These are phyloP conservation scores for Amaranthus hypochondriacus DNA, from an alignment of 148 eudicot species.

Conservation along the genomic window DNA sequence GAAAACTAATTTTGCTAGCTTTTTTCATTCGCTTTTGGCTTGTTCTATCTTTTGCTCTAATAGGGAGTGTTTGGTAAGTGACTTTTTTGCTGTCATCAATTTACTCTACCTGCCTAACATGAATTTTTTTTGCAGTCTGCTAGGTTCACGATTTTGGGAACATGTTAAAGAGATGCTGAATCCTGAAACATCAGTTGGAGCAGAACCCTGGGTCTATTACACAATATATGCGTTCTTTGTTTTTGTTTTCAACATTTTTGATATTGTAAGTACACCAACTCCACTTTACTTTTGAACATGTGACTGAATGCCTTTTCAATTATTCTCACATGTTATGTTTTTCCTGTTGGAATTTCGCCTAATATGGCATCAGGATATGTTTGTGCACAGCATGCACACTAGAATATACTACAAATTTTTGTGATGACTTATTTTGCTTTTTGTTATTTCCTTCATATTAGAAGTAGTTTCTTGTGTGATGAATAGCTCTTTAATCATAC, in stretches of 20 bases:
- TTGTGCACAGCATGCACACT: not conserved
- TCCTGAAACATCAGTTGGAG: conserved; percentile 77
- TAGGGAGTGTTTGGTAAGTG: not conserved
- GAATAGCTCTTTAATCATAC: not conserved
- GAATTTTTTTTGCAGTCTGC: conserved; percentile 53
- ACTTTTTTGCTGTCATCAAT: not conserved
- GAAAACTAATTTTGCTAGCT: not conserved
- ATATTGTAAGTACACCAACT: conserved; percentile 66
- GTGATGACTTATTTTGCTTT: not conserved
- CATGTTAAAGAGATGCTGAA: conserved; percentile 68
- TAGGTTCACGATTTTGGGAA: conserved; percentile 73
- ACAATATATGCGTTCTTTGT: conserved; percentile 87
- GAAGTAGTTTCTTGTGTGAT: not conserved
- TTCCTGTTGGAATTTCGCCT: not conserved
- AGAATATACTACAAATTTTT: not conserved
- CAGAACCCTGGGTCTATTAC: conserved; percentile 91
- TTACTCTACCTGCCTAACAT: conserved; percentile 1
- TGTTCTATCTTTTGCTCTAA: not conserved
- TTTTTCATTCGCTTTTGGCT: not conserved
- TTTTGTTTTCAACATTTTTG: conserved; percentile 86
- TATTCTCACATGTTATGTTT: not conserved
- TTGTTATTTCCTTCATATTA: not conserved
- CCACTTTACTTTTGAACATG: not conserved
- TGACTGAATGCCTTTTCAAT: not conserved
- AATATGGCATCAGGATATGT: not conserved